These are phyloP conservation scores for Singerocomus rubriflavus DNA, from an alignment of 1,284 basidiomycete species.

Conservation along the genomic window DNA sequence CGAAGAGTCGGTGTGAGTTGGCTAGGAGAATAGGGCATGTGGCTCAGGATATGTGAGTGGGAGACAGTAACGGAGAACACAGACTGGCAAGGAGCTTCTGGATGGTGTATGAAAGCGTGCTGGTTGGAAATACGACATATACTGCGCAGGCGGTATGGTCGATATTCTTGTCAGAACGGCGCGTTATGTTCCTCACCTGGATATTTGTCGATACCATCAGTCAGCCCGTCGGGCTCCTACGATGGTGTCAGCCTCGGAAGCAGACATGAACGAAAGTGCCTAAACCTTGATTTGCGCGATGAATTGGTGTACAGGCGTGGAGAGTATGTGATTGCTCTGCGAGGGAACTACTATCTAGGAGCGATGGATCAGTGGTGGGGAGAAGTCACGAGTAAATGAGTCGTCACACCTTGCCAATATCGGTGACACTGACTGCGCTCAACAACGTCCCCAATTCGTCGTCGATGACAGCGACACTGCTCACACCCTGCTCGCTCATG, in stretches of 20 bases:
- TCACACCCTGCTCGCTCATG: conserved; percentile 79
- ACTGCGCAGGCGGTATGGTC: conserved; percentile 39
- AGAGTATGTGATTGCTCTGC: conserved; percentile 69
- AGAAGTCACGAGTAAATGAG: not conserved
- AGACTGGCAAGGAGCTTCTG: conserved; percentile 76
- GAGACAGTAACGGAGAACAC: conserved; percentile 24
- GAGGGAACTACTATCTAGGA: conserved; percentile 67
- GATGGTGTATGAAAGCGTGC: conserved; percentile 62
- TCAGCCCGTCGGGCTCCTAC: conserved; percentile 64
- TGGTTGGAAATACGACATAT: conserved; percentile 65
- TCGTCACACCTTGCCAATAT: conserved; percentile 60
- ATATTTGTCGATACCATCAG: conserved; percentile 69
- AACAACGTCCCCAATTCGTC: conserved; percentile 54
- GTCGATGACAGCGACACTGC: conserved; percentile 71
- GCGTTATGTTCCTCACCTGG: conserved; percentile 47
- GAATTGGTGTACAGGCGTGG: conserved; percentile 62
- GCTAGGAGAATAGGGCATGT: conserved; percentile 40
- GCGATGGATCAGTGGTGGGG: not conserved
- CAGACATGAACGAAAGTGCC: not conserved
- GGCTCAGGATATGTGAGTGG: not conserved
- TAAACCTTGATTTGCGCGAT: conserved; percentile 65
- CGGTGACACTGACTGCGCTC: conserved; percentile 75
- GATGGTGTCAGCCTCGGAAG: not conserved
- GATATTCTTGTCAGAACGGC: not conserved
- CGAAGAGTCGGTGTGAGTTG: conserved; percentile 71